These are phyloP conservation scores for Actinomucor elegans DNA, from an alignment of 371 early-diverging fungal species.

Conservation along the genomic window DNA sequence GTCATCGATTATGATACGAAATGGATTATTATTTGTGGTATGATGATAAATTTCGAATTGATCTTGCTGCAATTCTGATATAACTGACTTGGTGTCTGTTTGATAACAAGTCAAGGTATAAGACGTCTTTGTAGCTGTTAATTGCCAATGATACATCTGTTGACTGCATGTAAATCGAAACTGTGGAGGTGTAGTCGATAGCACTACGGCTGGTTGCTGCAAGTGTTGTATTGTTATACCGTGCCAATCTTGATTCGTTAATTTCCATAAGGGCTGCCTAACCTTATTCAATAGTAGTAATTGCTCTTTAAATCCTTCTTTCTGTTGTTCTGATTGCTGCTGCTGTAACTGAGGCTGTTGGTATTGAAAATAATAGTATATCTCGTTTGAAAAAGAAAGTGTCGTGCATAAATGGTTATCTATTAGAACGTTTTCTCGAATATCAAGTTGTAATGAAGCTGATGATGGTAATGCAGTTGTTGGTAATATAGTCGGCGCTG, in stretches of 20 bases:
- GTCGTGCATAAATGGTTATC: too few relatives aligned
- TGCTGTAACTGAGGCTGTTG: not conserved
- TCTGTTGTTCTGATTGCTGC: too few relatives aligned
- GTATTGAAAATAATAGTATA: constrained; percentile 11
- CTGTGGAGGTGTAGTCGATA: constrained; percentile 28
- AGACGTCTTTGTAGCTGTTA: not conserved
- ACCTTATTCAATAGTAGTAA: constrained; percentile 14
- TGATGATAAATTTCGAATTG: not conserved
- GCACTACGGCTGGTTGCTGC: constrained; percentile 3
- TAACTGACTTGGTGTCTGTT: constrained; percentile 9
- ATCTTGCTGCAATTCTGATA: constrained; percentile 8
- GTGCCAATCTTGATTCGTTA: constrained; percentile 32
- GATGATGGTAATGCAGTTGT: not conserved
- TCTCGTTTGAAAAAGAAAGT: not conserved
- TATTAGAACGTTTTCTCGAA: not conserved
- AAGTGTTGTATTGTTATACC: constrained; percentile 19
- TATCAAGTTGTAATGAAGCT: not conserved
- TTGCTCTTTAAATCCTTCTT: not conserved
- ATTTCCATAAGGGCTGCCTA: constrained; percentile 24
- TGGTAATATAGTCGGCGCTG: constrained; percentile 11
- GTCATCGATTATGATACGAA: constrained; percentile 6
- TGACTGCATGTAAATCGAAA: constrained; percentile 15
- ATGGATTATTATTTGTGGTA: constrained; percentile 1
- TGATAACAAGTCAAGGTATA: constrained; percentile 13
- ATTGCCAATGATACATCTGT: constrained; percentile 21